Evolutionary conservation across 345 rosid genomes (phyloP), one percentile per base, ranked within the genome.

Genomic region (Aquilaria yunnanensis): DNA sequence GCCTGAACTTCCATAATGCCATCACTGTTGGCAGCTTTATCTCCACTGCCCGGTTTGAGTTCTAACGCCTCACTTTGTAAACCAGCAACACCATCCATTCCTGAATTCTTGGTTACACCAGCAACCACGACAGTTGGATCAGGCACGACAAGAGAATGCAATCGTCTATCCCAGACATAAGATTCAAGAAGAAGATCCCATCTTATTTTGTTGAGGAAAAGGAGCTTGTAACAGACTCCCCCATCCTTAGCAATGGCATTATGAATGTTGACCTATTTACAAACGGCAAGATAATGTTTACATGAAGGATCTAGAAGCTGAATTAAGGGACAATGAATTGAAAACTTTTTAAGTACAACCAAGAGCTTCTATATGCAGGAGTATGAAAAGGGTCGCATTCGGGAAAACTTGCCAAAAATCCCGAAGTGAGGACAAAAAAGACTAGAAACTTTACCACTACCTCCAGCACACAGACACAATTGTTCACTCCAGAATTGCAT

Each of bases 141-240:
- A 72, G 79, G 77, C 67, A 56, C 78, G 32, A 79, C 73, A 50
- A 94, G 79, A 13, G 89, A 83, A 70, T 84, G 79, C 70, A 94
- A 54, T 29, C 97, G 90, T 31, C 63, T 56, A 76, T 91, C 83
- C 99, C 99, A 94, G 60, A 87, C 70, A 68, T 55, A 73, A 48
- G 97, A 81, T 76, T 78, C 85, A 67, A 94, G 80, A 70, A 87
- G 71, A 67, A 94, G 89, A 66, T 87, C 93, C 99, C 93, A 91
- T 66, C 81, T 61, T 61, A 84, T 47, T 47, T 81, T 73, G 72
- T 87, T 94, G 74, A 88, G 67, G 64, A 73, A 74, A 51, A 91
- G 91, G 73, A 80, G 66, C 63, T 68, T 77, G 72, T 80, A 78
- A 48, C 60, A 70, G 64, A 70, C 79, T 59, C 70, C 66, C 62